Percentiles rank a stretch among this genome's conserved stretches.
Evolutionary conservation across 2,329 filamentous ascomycete species (phyloP).

Genomic region (Botrytis medusae): DNA sequence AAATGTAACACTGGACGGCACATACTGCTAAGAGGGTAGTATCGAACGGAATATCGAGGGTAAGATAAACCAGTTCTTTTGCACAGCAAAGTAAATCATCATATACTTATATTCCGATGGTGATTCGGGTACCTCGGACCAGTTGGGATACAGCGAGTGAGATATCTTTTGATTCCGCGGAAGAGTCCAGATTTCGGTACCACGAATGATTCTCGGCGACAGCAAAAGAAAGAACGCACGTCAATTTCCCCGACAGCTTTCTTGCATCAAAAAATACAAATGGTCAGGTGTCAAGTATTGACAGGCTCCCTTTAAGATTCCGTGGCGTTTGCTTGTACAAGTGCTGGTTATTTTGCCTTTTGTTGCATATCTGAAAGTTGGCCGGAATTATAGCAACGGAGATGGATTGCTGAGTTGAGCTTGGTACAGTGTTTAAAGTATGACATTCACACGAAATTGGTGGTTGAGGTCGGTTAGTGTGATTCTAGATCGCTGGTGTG

Average conservation of each 20-base stretch:
- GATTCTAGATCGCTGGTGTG: conserved; percentile 10
- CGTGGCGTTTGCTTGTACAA: background rate
- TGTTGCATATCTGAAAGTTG: conserved; percentile 21
- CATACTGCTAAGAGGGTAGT: background rate
- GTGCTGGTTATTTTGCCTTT: conserved; percentile 4
- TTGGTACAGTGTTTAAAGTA: conserved; percentile 4
- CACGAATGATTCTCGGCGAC: background rate
- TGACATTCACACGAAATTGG: background rate
- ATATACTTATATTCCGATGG: conserved; percentile 1
- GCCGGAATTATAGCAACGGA: conserved; percentile 14
- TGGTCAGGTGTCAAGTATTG: background rate
- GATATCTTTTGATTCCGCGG: background rate
- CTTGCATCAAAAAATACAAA: background rate
- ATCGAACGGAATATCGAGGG: background rate
- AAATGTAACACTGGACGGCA: background rate
- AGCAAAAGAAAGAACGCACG: background rate
- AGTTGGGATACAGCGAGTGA: background rate
- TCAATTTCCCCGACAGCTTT: background rate
- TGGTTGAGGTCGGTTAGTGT: background rate
- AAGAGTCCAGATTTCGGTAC: background rate
- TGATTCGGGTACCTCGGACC: background rate
- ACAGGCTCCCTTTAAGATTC: background rate
- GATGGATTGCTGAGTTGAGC: conserved; percentile 1
- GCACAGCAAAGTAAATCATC: background rate
- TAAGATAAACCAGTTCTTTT: background rate